These are phyloP conservation scores for Hyparrhenia diplandra DNA, from an alignment of 176 grass and related monocot genomes.

Conservation along the genomic window DNA sequence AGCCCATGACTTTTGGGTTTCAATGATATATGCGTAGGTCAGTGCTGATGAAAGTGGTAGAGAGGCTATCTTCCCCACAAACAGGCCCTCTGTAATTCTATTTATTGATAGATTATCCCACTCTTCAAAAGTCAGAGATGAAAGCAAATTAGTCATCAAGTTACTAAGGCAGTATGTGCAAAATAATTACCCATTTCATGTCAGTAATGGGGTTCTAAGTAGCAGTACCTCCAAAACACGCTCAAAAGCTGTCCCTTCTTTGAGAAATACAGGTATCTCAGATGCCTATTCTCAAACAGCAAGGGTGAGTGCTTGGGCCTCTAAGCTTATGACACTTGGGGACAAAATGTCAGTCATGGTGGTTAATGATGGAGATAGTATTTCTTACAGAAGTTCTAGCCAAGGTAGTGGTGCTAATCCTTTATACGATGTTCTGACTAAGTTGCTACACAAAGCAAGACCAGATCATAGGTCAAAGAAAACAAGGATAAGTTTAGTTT, in stretches of 20 bases:
- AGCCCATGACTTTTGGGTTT: constrained; percentile 33
- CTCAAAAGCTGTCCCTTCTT: constrained; percentile 39
- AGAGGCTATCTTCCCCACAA: constrained; percentile 63
- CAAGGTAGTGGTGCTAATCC: constrained; percentile 27
- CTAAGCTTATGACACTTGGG: constrained; percentile 58
- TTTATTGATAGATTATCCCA: constrained; percentile 81
- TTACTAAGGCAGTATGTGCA: constrained; percentile 70
- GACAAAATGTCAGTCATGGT: constrained; percentile 82
- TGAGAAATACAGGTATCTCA: constrained; percentile 40
- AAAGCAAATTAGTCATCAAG: constrained; percentile 73
- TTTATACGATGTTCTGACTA: constrained; percentile 69
- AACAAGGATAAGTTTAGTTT: constrained; percentile 62
- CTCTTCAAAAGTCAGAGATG: constrained; percentile 63
- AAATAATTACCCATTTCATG: constrained; percentile 48
- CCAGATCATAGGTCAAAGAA: constrained; percentile 48
- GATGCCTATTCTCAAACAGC: constrained; percentile 19
- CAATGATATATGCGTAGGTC: constrained; percentile 50
- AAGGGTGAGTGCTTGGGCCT: constrained; percentile 47
- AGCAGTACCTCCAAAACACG: constrained; percentile 26
- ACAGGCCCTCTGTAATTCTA: constrained; percentile 71
- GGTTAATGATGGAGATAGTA: constrained; percentile 61
- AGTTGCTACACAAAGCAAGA: constrained; percentile 66
- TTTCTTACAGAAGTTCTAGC: constrained; percentile 44
- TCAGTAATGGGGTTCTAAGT: constrained; percentile 19
- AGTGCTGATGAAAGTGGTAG: constrained; percentile 48